Base-by-base conservation (phyloP, 1,139 yeast species). In the Kodamaea anthophila region DNA sequence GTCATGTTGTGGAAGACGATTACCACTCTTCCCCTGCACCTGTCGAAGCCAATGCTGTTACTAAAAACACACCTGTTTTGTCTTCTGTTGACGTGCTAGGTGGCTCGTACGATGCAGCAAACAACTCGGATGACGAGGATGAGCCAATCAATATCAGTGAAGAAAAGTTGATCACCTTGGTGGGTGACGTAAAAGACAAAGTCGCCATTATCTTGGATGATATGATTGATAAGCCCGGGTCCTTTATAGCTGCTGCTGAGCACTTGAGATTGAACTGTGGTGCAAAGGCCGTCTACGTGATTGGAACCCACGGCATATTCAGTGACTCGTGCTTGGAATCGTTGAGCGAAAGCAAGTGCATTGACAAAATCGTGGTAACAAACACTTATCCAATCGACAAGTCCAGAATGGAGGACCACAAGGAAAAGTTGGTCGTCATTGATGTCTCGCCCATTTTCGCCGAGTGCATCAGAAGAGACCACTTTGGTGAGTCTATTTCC, bases 381-480 rank as follows among this genome's bases (percentile, higher is more conserved):
- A 93, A 93, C 60, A 88, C 98, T 5, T 91, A 86, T 48, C 97
- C 98, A 34, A 83, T 88, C 35, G 74, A 77, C 21, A 67, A 69
- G 32, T 80, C 74, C 33, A 68, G 74, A 44, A 65, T 74, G 32
- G 69, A 66, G 31, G 65, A 62, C 30, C 70, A 76, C 38, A 60
- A 70, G 35, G 86, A 87, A 53, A 51, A 51, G 41, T 70, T 93
- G 47, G 78, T 78, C 9, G 83, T 86, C 29, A 91, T 93, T 48
- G 98, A 93, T 52, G 93, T 93, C 29, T 83, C 96, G 32, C 82
- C 94, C 15, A 88, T 91, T 34, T 83, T 93, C 52, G 97, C 98
- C 20, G 99, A 93, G 63, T 91, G 97, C 60, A 91, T 93, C 41
- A 78, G 99, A 65, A 82, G 99, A 64, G 96, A 91, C 55, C 98